Percentiles rank a stretch among this genome's conserved stretches.
phyloP scores from a whole-genome alignment of 805 yeast genomes.

The Kregervanrija fluxuum region DNA sequence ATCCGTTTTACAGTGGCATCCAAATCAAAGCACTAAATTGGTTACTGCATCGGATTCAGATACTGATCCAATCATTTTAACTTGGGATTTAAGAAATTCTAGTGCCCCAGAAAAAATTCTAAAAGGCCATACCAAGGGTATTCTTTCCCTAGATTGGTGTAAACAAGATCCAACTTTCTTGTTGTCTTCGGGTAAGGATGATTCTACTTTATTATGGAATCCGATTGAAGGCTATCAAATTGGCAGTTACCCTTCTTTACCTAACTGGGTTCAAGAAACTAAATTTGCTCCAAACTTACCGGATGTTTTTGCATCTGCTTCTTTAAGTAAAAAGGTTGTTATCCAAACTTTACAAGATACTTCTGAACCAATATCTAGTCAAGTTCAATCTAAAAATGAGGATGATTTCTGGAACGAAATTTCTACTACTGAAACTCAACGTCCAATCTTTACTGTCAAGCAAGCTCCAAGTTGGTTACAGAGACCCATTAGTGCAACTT shows the following conservation, averaged over 20 bases:
- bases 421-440: slow-evolving; percentile 59
- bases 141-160: slow-evolving; percentile 92
- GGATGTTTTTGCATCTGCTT: slow-evolving; percentile 80
- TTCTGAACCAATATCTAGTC: slow-evolving; percentile 43
- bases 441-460: slow-evolving; percentile 59
- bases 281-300: slow-evolving; percentile 85
- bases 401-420: slow-evolving; percentile 83
- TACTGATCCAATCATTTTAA: slow-evolving; percentile 65
- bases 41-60: slow-evolving; percentile 86
- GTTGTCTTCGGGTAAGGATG: slow-evolving; percentile 90
- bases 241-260: slow-evolving; percentile 85
- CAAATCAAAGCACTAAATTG: slow-evolving; percentile 75
- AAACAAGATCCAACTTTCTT: slow-evolving; percentile 67
- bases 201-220: slow-evolving; percentile 84
- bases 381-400: slow-evolving; percentile 40
- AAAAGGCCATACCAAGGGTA: slow-evolving; percentile 81
- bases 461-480: slow-evolving; percentile 92
- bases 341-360: slow-evolving; percentile 89
- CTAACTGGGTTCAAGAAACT: slow-evolving; percentile 91
- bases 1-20: slow-evolving; percentile 92
- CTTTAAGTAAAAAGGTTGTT: slow-evolving; percentile 76
- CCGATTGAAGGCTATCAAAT: slow-evolving; percentile 65
- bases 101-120: slow-evolving; percentile 78
- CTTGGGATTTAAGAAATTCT: slow-evolving; percentile 94
- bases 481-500: slow-evolving; percentile 64